Evolutionary conservation across 352 stramenopile species (phyloP), one percentile per base, ranked within the genome.

Genomic region (Pythium guiyangense): DNA sequence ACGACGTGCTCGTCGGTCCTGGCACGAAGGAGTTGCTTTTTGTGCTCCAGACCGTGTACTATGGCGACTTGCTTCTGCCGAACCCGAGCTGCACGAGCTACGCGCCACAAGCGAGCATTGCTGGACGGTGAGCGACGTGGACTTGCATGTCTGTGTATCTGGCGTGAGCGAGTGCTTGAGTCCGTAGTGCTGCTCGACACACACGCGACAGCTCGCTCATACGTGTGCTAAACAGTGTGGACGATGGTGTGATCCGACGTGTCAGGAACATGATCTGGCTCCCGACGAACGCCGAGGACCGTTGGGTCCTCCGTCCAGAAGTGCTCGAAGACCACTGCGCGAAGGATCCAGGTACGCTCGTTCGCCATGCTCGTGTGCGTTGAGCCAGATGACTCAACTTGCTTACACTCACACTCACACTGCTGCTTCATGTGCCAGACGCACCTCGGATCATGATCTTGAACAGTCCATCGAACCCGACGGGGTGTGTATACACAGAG

Each of bases 201-300:
- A 37, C 31, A 11, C 31, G 31, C 31, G 31, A 37, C 31, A 37
- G 31, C 31, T 37, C 39, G 37, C 29, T 49, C 22, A 63, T 62
- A 18, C 54, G n/a, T 55, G 52, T 51, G 37, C 43, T 43, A 4
- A 58, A 35, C 27, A 31, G 43, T 58, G 25, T 58, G 43, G n/a
- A 18, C 9, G 9, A 4, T 43, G 18, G 29, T 26, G 18, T 31
- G 18, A 43, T 56, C 51, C 40, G 35, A 43, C 35, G 34, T 43
- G 42, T n/a, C 49, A 91, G 81, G 48, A 94, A 94, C 43, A 93
- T 94, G 82, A 88, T 96, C 52, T 96, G 86, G 86, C 59, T 96
- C 31, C 79, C 74, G 22, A 94, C 86, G 5, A 75, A 87, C 52
- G 78, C 82, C 0, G 76, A 90, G 45, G 80, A 93, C 43, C 74